Percentiles rank a stretch among this genome's conserved stretches.
phyloP scores from a whole-genome alignment of 2,329 filamentous ascomycete genomes.

The Xylaria hypoxylon region DNA sequence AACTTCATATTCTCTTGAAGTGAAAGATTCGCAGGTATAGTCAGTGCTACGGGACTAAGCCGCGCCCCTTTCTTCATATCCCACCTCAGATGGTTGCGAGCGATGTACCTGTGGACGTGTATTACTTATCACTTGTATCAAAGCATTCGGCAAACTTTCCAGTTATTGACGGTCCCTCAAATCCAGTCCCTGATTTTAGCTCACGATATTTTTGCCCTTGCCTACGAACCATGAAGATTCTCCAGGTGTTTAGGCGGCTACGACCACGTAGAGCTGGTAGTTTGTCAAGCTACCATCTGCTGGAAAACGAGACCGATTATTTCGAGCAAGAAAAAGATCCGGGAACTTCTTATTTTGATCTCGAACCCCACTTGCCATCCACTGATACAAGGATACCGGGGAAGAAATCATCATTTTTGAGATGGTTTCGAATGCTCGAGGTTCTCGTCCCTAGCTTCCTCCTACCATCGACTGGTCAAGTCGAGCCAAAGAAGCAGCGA shows the following conservation, averaged over 20 bases:
- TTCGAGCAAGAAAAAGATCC: constrained; percentile 33
- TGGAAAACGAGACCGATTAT: constrained; percentile 20
- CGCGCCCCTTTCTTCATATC: background rate
- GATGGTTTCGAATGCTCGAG: constrained; percentile 26
- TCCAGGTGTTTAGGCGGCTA: constrained; percentile 3
- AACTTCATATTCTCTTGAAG: background rate
- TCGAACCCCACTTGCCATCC: background rate
- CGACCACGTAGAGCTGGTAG: background rate
- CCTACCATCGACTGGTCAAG: background rate
- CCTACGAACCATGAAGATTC: constrained; percentile 14
- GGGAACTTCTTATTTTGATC: constrained; percentile 5
- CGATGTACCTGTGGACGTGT: background rate
- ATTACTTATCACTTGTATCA: background rate
- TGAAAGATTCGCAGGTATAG: background rate
- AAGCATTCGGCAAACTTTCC: background rate
- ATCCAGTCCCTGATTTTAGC: background rate
- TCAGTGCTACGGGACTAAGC: background rate
- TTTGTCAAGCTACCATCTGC: constrained; percentile 26
- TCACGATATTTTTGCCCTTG: background rate
- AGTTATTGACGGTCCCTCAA: background rate
- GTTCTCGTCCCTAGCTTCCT: constrained; percentile 44
- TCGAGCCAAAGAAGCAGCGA: constrained; percentile 33
- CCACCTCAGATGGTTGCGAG: background rate
- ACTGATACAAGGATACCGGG: background rate
- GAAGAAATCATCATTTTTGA: background rate